phyloP scores from a whole-genome alignment of 2,329 filamentous ascomycete genomes.

The Paraconiothyrium brasiliense region DNA sequence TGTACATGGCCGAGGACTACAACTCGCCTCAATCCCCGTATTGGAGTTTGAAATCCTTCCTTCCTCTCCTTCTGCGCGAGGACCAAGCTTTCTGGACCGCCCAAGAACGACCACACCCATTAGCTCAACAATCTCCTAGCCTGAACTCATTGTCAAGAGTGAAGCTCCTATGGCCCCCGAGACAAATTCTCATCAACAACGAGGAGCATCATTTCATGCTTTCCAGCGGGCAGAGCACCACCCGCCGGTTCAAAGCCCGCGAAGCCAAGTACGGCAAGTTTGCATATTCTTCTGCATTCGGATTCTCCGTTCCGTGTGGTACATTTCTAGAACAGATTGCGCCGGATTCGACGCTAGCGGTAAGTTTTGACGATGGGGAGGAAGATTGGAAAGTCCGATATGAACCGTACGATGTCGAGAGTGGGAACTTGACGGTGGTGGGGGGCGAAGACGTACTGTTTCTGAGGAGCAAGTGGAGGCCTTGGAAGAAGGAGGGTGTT shows the following conservation, averaged over 20 bases:
- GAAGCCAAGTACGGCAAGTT: conserved; percentile 34
- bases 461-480: conserved; percentile 24
- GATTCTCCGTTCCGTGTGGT: conserved; percentile 57
- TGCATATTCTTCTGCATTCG: conserved; percentile 57
- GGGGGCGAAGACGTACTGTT: conserved; percentile 4
- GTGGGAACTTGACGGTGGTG: background rate
- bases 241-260: conserved; percentile 25
- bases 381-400: conserved; percentile 33
- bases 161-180: conserved; percentile 33
- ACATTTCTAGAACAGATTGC: conserved; percentile 41
- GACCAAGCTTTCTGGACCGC: conserved; percentile 55
- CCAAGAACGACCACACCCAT: conserved; percentile 45
- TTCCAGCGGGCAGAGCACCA: conserved; percentile 24
- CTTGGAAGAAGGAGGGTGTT: conserved; percentile 20
- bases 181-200: conserved; percentile 55
- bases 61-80: conserved; percentile 47
- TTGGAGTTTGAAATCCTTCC: conserved; percentile 60
- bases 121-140: background rate
- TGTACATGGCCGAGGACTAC: conserved; percentile 63
- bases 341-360: conserved; percentile 35
- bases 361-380: conserved; percentile 29
- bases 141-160: conserved; percentile 16
- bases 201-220: conserved; percentile 26
- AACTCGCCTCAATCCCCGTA: conserved; percentile 64
- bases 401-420: conserved; percentile 25